These are phyloP conservation scores for Clavispora vitiphila DNA, from an alignment of 805 yeast species.

Conservation along the genomic window DNA sequence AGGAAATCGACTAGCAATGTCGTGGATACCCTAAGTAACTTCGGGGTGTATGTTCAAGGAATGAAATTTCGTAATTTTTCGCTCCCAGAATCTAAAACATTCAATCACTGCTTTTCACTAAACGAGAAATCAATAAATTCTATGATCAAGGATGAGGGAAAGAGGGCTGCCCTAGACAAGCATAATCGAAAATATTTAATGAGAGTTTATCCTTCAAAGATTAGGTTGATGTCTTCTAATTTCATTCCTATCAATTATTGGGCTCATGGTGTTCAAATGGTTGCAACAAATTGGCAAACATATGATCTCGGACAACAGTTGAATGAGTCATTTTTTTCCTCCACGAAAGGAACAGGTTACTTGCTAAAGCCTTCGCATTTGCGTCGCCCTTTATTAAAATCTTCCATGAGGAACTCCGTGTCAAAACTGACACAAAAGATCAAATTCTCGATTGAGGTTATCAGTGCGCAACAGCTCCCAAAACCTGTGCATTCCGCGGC, in stretches of 20 bases:
- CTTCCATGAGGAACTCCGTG: constrained; percentile 9
- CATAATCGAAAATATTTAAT: constrained; percentile 73
- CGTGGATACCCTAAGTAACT: constrained; percentile 42
- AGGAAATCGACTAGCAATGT: constrained; percentile 23
- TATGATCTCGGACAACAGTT: constrained; percentile 85
- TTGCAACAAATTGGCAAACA: constrained; percentile 95
- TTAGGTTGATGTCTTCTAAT: constrained; percentile 72
- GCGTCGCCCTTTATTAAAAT: constrained; percentile 28
- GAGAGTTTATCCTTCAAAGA: constrained; percentile 84
- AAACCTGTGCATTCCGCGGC: constrained; percentile 46
- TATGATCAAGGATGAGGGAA: constrained; percentile 59
- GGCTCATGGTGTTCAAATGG: constrained; percentile 88
- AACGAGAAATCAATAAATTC: constrained; percentile 65
- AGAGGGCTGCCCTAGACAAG: constrained; percentile 53
- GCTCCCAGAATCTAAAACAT: constrained; percentile 75
- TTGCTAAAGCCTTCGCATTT: constrained; percentile 64
- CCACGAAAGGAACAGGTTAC: constrained; percentile 63
- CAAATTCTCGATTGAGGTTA: constrained; percentile 32
- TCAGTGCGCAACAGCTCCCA: constrained; percentile 86
- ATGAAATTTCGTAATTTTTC: constrained; percentile 76
- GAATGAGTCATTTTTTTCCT: constrained; percentile 75
- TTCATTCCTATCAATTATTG: constrained; percentile 77
- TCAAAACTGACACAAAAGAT: neutral
- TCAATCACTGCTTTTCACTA: constrained; percentile 81
- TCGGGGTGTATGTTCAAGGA: constrained; percentile 75